Base-by-base conservation (phyloP, 371 early-diverging fungal species). In the Funneliformis caledonium region DNA sequence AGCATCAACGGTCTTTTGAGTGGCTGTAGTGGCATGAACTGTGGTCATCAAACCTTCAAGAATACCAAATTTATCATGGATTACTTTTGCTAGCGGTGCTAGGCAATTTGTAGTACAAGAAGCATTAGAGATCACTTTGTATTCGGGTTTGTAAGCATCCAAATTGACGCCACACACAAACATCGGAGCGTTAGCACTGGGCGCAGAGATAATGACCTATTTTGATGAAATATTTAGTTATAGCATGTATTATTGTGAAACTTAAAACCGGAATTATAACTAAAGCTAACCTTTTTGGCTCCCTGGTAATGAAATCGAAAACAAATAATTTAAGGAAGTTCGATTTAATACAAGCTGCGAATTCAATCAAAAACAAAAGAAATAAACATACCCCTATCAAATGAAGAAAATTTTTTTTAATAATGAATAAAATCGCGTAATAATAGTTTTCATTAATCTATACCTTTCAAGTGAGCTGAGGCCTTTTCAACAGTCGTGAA, bases 41-140 rank as follows among this genome's bases (percentile, higher is more conserved):
- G 99, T 99, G 80, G 97, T 97, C 99, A 99, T 99, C 64, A 89
- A 80, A 85, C 92, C 87, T 89, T 97, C 94, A 42, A 91, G 88
- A 86, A 97, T 94, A 82, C 96, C 93, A 86, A 96, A 97, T 74
- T 94, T 89, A 85, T 99, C 99, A 90, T 99, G 85, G 84, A 99
- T 91, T 81, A 99, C 95, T 92, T 99, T 99, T 85, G 97, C 99
- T 67, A 99, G 90, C 47, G 99, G 99, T 52, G 99, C 99, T 68
- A 99, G 89, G 89, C 99, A 99, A 94, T 99, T 99, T 86, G 99
- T 99, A 83, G 99, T 99, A 95, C 99, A 99, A 72, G 98, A 98
- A 72, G 99, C 99, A 91, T 99, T 99, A 82, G 98, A 97, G 82
- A 99, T 91, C 84, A 99, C 91, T 72, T 92, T 89, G 87, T 94